Evolutionary conservation across 306 rosid species (phyloP).

Genomic region (Quercus dentata): DNA sequence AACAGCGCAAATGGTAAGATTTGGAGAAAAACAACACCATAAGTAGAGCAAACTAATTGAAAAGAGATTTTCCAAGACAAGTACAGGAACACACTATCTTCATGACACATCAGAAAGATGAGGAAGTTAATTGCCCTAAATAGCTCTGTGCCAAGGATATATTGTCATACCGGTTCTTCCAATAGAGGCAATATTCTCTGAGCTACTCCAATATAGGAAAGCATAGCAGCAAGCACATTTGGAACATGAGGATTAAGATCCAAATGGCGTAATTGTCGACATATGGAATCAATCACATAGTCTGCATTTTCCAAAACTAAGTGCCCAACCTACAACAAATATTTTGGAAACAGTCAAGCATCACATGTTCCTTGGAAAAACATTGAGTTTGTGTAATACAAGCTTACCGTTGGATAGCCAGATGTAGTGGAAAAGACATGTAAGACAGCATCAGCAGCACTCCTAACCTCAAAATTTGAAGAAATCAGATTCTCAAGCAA

Average conservation of each 20-base stretch:
- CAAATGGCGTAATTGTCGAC: conserved; percentile 85
- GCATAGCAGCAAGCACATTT: conserved; percentile 81
- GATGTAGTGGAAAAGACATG: conserved; percentile 58
- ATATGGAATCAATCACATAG: conserved; percentile 88
- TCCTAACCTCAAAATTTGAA: conserved; percentile 62
- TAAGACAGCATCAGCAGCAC: conserved; percentile 71
- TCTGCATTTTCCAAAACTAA: conserved; percentile 86
- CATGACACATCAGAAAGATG: conserved; percentile 1
- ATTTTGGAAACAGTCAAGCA: conserved; percentile 6
- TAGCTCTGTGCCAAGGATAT: conserved; percentile 5
- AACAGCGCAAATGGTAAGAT: neutral
- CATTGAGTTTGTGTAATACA: conserved; percentile 5
- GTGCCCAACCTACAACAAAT: conserved; percentile 65
- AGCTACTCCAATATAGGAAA: conserved; percentile 88
- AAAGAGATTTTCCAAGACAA: neutral
- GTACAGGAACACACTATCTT: conserved; percentile 4
- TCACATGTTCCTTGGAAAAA: conserved; percentile 1
- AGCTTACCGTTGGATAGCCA: conserved; percentile 65
- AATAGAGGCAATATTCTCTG: conserved; percentile 81
- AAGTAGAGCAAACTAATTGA: neutral
- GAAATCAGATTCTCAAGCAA: conserved; percentile 89
- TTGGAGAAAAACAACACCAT: neutral
- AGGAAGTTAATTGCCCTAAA: conserved; percentile 13
- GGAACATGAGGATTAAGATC: conserved; percentile 82
- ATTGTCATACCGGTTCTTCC: conserved; percentile 75